A percentile compares a stretch with the other conserved stretches of the same genome.
Evolutionary conservation across 768 basidiomycete species (phyloP).

Genomic region (Leccinum variicolor): DNA sequence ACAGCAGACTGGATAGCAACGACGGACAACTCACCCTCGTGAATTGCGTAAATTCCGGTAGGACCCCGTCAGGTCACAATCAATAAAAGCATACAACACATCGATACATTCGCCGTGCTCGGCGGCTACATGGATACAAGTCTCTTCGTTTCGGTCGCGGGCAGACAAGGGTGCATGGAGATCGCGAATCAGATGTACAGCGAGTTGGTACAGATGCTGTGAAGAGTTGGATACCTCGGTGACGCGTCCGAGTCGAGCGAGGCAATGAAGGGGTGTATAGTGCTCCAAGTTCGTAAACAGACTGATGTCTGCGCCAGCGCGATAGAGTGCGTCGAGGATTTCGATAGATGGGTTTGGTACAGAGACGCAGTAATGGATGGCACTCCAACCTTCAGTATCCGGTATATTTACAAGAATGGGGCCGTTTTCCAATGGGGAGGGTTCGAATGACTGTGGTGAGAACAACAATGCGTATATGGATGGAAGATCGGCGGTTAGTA

Average conservation of each 20-base stretch:
- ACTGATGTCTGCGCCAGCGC: conserved; percentile 71
- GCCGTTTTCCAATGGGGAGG: conserved; percentile 35
- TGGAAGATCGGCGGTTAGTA: conserved; percentile 47
- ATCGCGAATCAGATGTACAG: conserved; percentile 65
- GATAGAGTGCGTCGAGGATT: conserved; percentile 67
- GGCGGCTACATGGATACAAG: conserved; percentile 77
- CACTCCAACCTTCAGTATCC: conserved; percentile 68
- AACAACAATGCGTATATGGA: conserved; percentile 56
- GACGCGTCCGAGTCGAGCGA: conserved; percentile 43
- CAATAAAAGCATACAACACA: conserved; percentile 58
- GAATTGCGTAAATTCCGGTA: conserved; percentile 64
- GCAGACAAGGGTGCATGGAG: conserved; percentile 68
- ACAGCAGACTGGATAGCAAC: not conserved
- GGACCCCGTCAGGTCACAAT: conserved; percentile 55
- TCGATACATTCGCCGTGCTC: conserved; percentile 67
- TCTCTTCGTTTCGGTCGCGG: conserved; percentile 64
- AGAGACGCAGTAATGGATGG: conserved; percentile 67
- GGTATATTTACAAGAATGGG: conserved; percentile 65
- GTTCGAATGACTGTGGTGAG: conserved; percentile 41
- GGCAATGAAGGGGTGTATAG: conserved; percentile 66
- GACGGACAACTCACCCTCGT: conserved; percentile 52
- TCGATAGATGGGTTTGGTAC: conserved; percentile 53
- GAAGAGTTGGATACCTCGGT: conserved; percentile 33
- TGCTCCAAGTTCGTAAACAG: conserved; percentile 64
- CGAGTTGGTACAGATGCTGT: conserved; percentile 51